Conservation (phyloP, 306 rosid species). For the Arachis hypogaea region DNA sequence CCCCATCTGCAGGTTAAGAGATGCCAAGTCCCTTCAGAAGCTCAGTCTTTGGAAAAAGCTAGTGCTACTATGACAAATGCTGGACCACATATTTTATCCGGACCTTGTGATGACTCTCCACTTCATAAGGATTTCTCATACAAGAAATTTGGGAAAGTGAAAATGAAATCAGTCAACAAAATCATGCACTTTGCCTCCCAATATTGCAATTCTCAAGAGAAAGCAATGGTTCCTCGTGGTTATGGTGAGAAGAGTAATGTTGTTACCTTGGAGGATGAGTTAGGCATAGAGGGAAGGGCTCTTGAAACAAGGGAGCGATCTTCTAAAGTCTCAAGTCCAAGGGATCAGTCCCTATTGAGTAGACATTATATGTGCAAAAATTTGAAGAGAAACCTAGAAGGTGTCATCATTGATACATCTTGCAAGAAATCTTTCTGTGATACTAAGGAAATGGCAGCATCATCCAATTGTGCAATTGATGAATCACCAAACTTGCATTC, state of each 20-base stretch:
- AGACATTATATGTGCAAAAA: conserved; percentile 7
- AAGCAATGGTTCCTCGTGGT: not conserved
- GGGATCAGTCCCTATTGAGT: not conserved
- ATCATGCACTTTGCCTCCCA: not conserved
- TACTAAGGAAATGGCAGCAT: not conserved
- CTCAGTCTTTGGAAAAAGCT: not conserved
- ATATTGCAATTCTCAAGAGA: conserved; percentile 17
- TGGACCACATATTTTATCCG: conserved; percentile 14
- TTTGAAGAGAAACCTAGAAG: not conserved
- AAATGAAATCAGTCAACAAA: conserved; percentile 13
- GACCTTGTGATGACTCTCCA: conserved; percentile 12
- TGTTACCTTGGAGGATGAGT: not conserved
- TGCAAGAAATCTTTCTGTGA: not conserved
- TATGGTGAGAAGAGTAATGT: not conserved
- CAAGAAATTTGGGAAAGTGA: conserved; percentile 16
- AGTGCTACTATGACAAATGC: conserved; percentile 17
- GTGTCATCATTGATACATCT: not conserved
- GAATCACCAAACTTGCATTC: not conserved
- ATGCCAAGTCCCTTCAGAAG: conserved; percentile 25
- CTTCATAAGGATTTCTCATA: conserved; percentile 8
- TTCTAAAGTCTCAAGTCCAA: conserved; percentile 3
- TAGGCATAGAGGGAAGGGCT: not conserved
- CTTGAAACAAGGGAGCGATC: not conserved
- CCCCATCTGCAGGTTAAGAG: conserved; percentile 20
- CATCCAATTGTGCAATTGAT: not conserved